Conservation (phyloP, 495 filamentous ascomycete species). For the Penicillium cosmopolitanum region DNA sequence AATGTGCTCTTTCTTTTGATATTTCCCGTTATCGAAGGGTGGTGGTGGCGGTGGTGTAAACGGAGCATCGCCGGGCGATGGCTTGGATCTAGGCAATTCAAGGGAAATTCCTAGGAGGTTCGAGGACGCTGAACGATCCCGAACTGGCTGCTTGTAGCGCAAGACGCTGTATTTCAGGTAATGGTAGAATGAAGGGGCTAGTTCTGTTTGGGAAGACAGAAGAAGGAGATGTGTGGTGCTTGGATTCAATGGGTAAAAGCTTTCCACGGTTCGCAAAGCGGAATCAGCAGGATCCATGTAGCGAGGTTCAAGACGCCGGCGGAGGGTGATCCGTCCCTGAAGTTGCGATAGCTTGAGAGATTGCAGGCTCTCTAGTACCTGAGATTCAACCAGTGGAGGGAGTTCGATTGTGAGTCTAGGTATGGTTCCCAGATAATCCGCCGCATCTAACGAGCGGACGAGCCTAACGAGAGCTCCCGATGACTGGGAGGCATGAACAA, state of each 20-base stretch:
- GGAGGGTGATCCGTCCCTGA: slow-evolving; percentile 59
- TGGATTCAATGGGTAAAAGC: slow-evolving; percentile 73
- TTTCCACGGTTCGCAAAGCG: slow-evolving; percentile 73
- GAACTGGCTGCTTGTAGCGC: slow-evolving; percentile 70
- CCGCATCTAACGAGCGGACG: slow-evolving; percentile 68
- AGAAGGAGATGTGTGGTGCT: slow-evolving; percentile 70
- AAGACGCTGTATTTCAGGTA: slow-evolving; percentile 77
- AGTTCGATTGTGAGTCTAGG: slow-evolving; percentile 83
- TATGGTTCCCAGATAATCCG: slow-evolving; percentile 69
- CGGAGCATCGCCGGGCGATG: slow-evolving; percentile 56
- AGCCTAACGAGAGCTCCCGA: slow-evolving; percentile 75
- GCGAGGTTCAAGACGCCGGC: slow-evolving; percentile 65
- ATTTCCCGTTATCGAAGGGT: slow-evolving; percentile 21
- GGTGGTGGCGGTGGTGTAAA: slow-evolving; percentile 53
- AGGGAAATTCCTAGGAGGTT: slow-evolving; percentile 75
- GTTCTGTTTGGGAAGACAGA: slow-evolving; percentile 73
- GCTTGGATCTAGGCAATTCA: slow-evolving; percentile 63
- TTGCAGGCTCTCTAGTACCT: slow-evolving; percentile 62
- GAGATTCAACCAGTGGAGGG: slow-evolving; percentile 63
- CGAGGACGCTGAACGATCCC: slow-evolving; percentile 43
- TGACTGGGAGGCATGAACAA: slow-evolving; percentile 71
- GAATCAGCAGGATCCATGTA: slow-evolving; percentile 62
- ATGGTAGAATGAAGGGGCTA: slow-evolving; percentile 77
- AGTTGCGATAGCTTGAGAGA: slow-evolving; percentile 61
- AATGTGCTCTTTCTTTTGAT: slow-evolving; percentile 24